These are phyloP conservation scores for Acanthamoeba comandoni DNA, from an alignment of 208 protist genomes.

Conservation along the genomic window DNA sequence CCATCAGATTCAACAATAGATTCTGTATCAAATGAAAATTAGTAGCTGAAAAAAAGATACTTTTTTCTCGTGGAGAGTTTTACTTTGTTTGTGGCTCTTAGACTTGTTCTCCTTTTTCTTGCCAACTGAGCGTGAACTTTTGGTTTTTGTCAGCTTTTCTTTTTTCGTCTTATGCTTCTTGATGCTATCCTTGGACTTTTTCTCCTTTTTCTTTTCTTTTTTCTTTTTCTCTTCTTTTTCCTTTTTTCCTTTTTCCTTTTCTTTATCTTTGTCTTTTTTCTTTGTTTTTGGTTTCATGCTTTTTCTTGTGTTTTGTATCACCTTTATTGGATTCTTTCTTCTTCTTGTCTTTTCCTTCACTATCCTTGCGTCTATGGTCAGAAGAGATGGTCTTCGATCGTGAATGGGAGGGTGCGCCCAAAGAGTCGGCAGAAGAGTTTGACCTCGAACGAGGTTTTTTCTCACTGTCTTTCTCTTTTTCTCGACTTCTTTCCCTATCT, in stretches of 20 bases:
- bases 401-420: too few species aligned
- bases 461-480: neutral
- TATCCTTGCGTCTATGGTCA: neutral
- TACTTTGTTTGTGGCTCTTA: slow-evolving; percentile 53
- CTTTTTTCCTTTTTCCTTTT: slow-evolving; percentile 65
- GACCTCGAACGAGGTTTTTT: neutral
- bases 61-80: neutral
- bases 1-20: neutral
- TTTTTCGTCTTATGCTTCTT: too few species aligned
- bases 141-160: slow-evolving; percentile 20
- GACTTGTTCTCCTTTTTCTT: slow-evolving; percentile 48
- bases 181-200: too few species aligned
- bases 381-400: too few species aligned
- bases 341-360: slow-evolving; percentile 62
- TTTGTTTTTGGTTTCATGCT: slow-evolving; percentile 60
- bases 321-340: neutral
- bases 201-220: slow-evolving; percentile 28
- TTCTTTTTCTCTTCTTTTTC: slow-evolving; percentile 72
- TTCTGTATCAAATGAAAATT: neutral
- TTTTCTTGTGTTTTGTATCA: slow-evolving; percentile 40
- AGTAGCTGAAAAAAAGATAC: neutral
- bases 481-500: neutral
- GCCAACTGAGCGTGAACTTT: slow-evolving; percentile 19
- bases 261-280: slow-evolving; percentile 56
- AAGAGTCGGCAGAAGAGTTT: neutral